These are phyloP conservation scores for Hypoxylon subgilvum DNA, from an alignment of 495 filamentous ascomycete species.

Conservation along the genomic window DNA sequence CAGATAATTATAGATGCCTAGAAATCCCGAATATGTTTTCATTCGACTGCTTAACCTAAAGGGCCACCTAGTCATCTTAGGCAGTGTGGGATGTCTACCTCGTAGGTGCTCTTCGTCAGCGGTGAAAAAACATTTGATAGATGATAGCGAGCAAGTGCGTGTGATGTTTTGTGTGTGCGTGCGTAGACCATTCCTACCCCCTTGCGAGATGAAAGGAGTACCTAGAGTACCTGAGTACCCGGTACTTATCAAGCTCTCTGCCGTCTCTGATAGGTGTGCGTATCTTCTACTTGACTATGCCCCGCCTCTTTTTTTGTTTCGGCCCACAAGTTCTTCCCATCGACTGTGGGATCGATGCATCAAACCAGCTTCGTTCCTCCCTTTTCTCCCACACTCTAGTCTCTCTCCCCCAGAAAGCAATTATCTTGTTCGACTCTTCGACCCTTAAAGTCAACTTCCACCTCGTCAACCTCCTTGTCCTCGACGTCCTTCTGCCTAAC, in stretches of 20 bases:
- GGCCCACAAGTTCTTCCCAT: conserved; percentile 43
- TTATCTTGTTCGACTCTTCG: conserved; percentile 42
- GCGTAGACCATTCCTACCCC: conserved; percentile 25
- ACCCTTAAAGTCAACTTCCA: conserved; percentile 61
- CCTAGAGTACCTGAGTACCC: conserved; percentile 10
- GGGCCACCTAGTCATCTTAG: conserved; percentile 5
- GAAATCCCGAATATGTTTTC: conserved; percentile 15
- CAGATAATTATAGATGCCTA: background rate
- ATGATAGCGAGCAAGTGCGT: conserved; percentile 1
- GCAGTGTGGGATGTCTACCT: background rate
- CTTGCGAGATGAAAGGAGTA: background rate
- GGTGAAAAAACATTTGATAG: conserved; percentile 9
- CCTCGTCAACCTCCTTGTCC: conserved; percentile 52
- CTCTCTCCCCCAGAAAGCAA: conserved; percentile 35
- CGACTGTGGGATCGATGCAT: conserved; percentile 39
- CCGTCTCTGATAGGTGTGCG: conserved; percentile 19
- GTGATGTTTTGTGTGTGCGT: too few species aligned
- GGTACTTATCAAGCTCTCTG: conserved; percentile 4
- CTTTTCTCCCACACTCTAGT: conserved; percentile 39
- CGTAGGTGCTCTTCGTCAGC: conserved; percentile 23
- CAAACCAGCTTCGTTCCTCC: conserved; percentile 42
- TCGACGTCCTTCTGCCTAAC: conserved; percentile 47
- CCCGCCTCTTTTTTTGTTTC: conserved; percentile 44
- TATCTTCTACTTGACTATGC: conserved; percentile 35
- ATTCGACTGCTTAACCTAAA: conserved; percentile 17